Conservation (phyloP, 768 basidiomycete genomes). For the Xerocomus spinulosus region DNA sequence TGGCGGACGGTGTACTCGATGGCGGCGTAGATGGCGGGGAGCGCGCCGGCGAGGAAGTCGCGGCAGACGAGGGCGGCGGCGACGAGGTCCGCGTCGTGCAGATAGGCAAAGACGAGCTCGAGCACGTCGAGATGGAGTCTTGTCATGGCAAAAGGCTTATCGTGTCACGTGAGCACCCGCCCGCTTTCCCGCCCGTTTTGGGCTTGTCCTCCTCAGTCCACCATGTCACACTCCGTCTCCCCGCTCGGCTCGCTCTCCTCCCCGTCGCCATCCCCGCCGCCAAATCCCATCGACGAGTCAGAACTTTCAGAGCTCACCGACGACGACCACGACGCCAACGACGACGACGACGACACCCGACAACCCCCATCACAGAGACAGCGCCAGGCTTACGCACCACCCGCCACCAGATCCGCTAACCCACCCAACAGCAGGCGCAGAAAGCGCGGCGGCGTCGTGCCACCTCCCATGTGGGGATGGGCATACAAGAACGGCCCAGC, state of each 20-base stretch:
- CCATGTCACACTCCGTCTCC: conserved; percentile 25
- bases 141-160: conserved; percentile 41
- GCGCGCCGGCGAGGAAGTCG: conserved; percentile 59
- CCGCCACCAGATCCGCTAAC: conserved; percentile 2
- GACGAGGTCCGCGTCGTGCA: conserved; percentile 51
- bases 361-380: conserved; percentile 15
- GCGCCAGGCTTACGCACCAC: neutral
- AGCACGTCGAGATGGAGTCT: conserved; percentile 58
- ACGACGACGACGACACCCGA: conserved; percentile 15
- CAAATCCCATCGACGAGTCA: conserved; percentile 46
- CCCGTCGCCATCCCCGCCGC: conserved; percentile 59
- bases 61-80: conserved; percentile 60
- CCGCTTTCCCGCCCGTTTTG: conserved; percentile 9
- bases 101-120: conserved; percentile 56
- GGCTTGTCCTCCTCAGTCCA: neutral
- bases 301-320: conserved; percentile 83
- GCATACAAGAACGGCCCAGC: conserved; percentile 46
- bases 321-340: conserved; percentile 60
- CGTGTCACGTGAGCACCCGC: conserved; percentile 28
- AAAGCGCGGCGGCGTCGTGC: conserved; percentile 66
- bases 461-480: conserved; percentile 86
- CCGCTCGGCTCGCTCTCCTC: conserved; percentile 62
- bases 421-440: conserved; percentile 33
- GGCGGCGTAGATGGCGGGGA: conserved; percentile 57
- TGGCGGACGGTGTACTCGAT: conserved; percentile 53